phyloP scores from a whole-genome alignment of 805 yeast species.

The Metschnikowia baotianmanensis region DNA sequence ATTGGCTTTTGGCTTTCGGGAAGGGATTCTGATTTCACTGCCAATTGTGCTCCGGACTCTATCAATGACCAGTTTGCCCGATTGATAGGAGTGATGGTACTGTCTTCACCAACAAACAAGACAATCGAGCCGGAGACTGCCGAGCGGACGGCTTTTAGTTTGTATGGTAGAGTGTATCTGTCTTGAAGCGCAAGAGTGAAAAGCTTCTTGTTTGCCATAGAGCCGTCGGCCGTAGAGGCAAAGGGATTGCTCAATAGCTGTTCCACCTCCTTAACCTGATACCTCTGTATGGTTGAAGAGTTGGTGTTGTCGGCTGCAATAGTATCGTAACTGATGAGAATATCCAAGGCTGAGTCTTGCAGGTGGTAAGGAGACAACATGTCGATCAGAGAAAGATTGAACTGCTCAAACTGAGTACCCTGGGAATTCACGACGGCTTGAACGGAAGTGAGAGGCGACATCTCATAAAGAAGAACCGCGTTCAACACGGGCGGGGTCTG shows the following conservation, averaged over 20 bases:
- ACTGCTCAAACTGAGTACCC: neutral
- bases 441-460: constrained; percentile 17
- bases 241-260: constrained; percentile 30
- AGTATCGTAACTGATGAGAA: constrained; percentile 41
- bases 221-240: constrained; percentile 25
- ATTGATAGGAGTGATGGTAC: constrained; percentile 45
- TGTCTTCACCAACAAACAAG: constrained; percentile 40
- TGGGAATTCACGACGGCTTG: neutral
- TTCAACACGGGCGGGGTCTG: constrained; percentile 41
- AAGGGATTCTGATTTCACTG: constrained; percentile 1
- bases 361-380: constrained; percentile 46
- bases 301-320: constrained; percentile 15
- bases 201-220: constrained; percentile 13
- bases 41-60: neutral
- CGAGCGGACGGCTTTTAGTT: constrained; percentile 30
- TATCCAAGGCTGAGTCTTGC: constrained; percentile 42
- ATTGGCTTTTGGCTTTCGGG: neutral
- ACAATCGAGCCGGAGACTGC: constrained; percentile 41
- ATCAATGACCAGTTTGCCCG: constrained; percentile 31
- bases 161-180: constrained; percentile 25
- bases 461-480: constrained; percentile 32
- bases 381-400: constrained; percentile 28
- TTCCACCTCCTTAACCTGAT: constrained; percentile 23
- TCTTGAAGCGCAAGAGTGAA: constrained; percentile 26
- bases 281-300: constrained; percentile 28